These are phyloP conservation scores for Pseudozyma hubeiensis DNA, from an alignment of 1,284 basidiomycete genomes.

Conservation along the genomic window DNA sequence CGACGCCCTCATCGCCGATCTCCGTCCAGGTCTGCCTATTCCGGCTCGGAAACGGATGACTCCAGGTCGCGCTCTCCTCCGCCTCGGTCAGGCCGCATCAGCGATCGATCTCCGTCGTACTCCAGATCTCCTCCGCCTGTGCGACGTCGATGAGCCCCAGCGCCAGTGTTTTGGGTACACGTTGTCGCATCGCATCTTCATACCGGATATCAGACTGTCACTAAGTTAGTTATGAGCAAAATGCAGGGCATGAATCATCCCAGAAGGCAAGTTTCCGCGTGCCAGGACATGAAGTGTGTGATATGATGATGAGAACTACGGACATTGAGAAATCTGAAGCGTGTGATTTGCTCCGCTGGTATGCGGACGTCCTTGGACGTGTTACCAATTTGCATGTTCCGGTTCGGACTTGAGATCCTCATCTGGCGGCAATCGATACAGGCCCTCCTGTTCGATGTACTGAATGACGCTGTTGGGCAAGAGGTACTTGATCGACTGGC, in stretches of 20 bases:
- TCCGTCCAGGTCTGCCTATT: constrained; percentile 16
- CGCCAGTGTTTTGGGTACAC: too few relatives aligned
- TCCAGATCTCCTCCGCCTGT: constrained; percentile 26
- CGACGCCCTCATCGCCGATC: constrained; percentile 8
- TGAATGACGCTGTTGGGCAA: constrained; percentile 90
- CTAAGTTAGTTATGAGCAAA: too few relatives aligned
- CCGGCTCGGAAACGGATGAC: constrained; percentile 12
- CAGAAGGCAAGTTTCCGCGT: too few relatives aligned
- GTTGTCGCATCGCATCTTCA: neutral
- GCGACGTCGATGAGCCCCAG: neutral
- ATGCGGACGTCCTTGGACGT: neutral
- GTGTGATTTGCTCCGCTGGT: too few relatives aligned
- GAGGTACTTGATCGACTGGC: constrained; percentile 92
- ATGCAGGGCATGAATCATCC: too few relatives aligned
- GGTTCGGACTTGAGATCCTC: constrained; percentile 35
- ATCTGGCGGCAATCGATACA: constrained; percentile 57
- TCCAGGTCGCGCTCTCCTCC: constrained; percentile 25
- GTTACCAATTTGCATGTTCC: constrained; percentile 46
- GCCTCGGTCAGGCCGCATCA: neutral
- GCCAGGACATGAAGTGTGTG: too few relatives aligned
- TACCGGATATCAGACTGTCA: neutral
- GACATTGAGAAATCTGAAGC: too few relatives aligned
- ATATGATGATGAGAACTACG: too few relatives aligned
- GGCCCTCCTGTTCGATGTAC: constrained; percentile 87
- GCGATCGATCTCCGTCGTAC: constrained; percentile 18